Evolutionary conservation across 2,329 filamentous ascomycete species (phyloP), one percentile per base, ranked within the genome.

Genomic region (Ascocoryne sarcoides): DNA sequence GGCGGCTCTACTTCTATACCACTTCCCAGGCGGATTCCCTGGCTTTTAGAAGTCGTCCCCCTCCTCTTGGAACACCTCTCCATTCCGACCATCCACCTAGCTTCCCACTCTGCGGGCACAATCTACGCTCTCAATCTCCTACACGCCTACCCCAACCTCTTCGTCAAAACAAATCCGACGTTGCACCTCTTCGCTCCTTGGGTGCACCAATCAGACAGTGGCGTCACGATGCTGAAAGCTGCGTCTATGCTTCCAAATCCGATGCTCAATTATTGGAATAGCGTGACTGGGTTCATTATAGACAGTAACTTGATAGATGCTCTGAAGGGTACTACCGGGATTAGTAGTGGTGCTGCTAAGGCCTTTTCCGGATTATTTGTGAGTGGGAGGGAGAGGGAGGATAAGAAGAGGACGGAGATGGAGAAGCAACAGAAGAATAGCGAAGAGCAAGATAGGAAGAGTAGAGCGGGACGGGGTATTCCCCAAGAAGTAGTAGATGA

Each of bases 91-190:
- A 59, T 69, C 14, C 53, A 50, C n/a, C 45, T 69, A 1, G 51
- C 62, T 1, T 54, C 60, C 14, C 66, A 70, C 42, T 62, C 58
- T 16, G 60, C 62, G 0, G 67, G 67, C 2, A 64, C 64, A 0
- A 54, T 68, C 2, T 69, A 65, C 42, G 46, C 60, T 3, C 51
- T 70, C 17, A 69, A 69, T 39, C 62, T 65, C 4, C 49, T 69
- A 14, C 49, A 49, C 21, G 46, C 56, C 5, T 51, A 56, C 21
- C 61, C 57, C 4, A 36, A 55, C 4, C 47, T 67, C 15, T 53
- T 68, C 14, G 47, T 31, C 16, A 44, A 51, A 52, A 33, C 54
- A 43, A 17, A 53, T 50, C 41, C 48, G 31, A 39, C 54, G 51
- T 5, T 65, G 44, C 50, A 54, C 49, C 31, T 63, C 29, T 49